phyloP scores from a whole-genome alignment of 2,329 filamentous ascomycete species.

The Pyricularia grisea region DNA sequence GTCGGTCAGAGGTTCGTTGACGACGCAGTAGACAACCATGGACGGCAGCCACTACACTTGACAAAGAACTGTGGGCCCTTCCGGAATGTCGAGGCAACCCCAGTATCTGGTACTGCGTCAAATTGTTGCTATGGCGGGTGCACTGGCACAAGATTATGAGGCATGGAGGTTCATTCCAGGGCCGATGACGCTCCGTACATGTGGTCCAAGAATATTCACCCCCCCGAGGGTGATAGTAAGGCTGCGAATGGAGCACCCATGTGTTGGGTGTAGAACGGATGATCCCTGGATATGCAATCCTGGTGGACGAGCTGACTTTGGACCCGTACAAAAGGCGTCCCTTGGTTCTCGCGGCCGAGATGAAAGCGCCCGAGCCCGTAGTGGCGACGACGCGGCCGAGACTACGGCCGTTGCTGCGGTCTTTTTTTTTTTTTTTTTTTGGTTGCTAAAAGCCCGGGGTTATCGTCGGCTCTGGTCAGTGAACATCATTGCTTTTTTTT shows the following conservation, averaged over 20 bases:
- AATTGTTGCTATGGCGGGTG: background rate
- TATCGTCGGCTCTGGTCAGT: background rate
- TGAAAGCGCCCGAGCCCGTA: background rate
- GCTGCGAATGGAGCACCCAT: background rate
- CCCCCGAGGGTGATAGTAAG: background rate
- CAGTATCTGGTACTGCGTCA: slow-evolving; percentile 22
- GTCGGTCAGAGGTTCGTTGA: slow-evolving; percentile 31
- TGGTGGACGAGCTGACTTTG: slow-evolving; percentile 41
- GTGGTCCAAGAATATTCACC: background rate
- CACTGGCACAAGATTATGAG: background rate
- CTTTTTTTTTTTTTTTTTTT: no score
- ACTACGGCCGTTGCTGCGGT: background rate
- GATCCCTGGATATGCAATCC: slow-evolving; percentile 29
- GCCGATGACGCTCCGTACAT: background rate
- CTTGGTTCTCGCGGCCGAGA: slow-evolving; percentile 25
- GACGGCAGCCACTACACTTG: slow-evolving; percentile 30
- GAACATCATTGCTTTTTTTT: slow-evolving; percentile 6
- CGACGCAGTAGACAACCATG: slow-evolving; percentile 32
- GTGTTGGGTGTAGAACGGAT: background rate
- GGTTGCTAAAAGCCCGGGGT: background rate
- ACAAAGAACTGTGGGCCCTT: slow-evolving; percentile 32
- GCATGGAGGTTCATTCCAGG: background rate
- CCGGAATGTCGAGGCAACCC: slow-evolving; percentile 20
- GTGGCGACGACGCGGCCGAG: background rate
- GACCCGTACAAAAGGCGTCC: slow-evolving; percentile 43